Evolutionary conservation across 1,284 basidiomycete species (phyloP).

Genomic region (Leccinum pachyderme): DNA sequence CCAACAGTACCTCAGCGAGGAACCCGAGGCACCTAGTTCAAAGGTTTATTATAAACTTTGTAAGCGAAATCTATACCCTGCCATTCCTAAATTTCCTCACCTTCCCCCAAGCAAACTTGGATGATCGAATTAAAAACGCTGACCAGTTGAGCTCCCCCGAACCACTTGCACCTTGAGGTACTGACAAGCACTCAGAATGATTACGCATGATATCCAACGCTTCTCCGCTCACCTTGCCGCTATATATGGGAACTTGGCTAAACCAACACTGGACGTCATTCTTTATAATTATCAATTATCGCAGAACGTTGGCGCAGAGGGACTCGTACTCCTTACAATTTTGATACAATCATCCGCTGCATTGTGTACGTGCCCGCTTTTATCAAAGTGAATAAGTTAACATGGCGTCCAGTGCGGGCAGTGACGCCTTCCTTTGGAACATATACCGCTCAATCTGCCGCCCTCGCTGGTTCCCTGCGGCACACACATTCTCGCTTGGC

Average conservation of each 20-base stretch:
- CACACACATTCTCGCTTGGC: slow-evolving; percentile 93
- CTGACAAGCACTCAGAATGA: slow-evolving; percentile 57
- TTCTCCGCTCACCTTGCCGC: slow-evolving; percentile 91
- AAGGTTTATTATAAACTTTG: slow-evolving; percentile 93
- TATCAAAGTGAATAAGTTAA: slow-evolving; percentile 8
- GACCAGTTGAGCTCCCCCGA: slow-evolving; percentile 66
- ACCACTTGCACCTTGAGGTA: neutral
- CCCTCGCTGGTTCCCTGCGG: slow-evolving; percentile 86
- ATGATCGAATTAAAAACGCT: slow-evolving; percentile 95
- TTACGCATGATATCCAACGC: slow-evolving; percentile 93
- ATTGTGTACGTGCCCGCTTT: slow-evolving; percentile 55
- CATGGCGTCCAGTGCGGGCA: slow-evolving; percentile 59
- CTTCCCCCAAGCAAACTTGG: slow-evolving; percentile 67
- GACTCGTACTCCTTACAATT: slow-evolving; percentile 81
- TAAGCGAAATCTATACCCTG: slow-evolving; percentile 34
- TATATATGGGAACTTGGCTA: slow-evolving; percentile 92
- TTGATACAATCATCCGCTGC: slow-evolving; percentile 82
- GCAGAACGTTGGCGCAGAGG: slow-evolving; percentile 93
- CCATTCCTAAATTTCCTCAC: slow-evolving; percentile 3
- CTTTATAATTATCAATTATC: slow-evolving; percentile 97
- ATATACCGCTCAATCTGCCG: slow-evolving; percentile 82
- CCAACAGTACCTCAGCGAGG: slow-evolving; percentile 80
- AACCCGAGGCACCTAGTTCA: slow-evolving; percentile 55
- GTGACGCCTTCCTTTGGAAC: slow-evolving; percentile 93
- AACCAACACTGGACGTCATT: slow-evolving; percentile 90